These are phyloP conservation scores for Jacaranda copaia DNA, from an alignment of 257 asterid genomes.

Conservation along the genomic window DNA sequence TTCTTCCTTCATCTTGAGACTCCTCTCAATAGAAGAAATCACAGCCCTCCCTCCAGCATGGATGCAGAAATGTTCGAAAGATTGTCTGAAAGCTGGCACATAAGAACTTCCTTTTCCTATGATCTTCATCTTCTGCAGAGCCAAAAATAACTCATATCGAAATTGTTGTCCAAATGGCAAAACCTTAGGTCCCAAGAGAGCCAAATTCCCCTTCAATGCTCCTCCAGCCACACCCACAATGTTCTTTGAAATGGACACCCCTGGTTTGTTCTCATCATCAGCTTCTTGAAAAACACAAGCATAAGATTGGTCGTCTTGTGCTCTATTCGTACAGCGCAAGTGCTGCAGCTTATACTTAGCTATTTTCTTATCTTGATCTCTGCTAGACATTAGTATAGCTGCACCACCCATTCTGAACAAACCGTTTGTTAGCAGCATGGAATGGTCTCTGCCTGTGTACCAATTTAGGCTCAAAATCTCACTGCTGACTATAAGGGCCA, in stretches of 20 bases:
- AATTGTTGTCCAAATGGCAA: constrained; percentile 35
- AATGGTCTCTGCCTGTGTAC: constrained; percentile 39
- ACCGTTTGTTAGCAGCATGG: constrained; percentile 44
- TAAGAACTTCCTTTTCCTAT: constrained; percentile 5
- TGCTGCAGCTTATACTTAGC: constrained; percentile 31
- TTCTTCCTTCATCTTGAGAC: constrained; percentile 25
- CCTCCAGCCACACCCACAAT: constrained; percentile 30
- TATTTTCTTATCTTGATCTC: constrained; percentile 15
- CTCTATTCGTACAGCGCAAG: constrained; percentile 28
- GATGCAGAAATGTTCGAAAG: constrained; percentile 43
- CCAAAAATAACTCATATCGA: neutral
- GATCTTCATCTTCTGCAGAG: constrained; percentile 14
- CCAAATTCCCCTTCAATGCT: constrained; percentile 38
- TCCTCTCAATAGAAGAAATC: constrained; percentile 29
- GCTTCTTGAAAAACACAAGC: constrained; percentile 26
- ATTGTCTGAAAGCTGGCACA: constrained; percentile 37
- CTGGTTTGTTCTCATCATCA: constrained; percentile 27
- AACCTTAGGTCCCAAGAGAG: constrained; percentile 35
- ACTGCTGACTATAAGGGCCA: constrained; percentile 40
- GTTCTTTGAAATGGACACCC: constrained; percentile 38
- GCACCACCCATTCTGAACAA: constrained; percentile 45
- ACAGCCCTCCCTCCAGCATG: constrained; percentile 42
- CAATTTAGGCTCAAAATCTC: constrained; percentile 41
- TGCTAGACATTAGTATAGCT: constrained; percentile 39
- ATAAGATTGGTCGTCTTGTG: constrained; percentile 34